phyloP scores from a whole-genome alignment of 129 eudicot species.

The Heracleum sosnowskyi region DNA sequence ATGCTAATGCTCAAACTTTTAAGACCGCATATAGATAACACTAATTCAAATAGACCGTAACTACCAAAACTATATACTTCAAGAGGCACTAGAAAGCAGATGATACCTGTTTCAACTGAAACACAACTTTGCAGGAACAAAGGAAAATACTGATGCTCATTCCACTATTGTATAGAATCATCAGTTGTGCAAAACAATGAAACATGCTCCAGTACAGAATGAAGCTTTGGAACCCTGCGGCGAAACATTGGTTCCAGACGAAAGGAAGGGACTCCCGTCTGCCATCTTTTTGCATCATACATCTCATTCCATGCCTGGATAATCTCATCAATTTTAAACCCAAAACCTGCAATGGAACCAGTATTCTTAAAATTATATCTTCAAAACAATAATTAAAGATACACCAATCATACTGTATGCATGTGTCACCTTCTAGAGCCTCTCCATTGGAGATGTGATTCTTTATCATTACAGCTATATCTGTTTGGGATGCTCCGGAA shows the following conservation, averaged over 20 bases:
- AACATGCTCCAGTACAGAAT: slow-evolving; percentile 56
- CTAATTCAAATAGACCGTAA: background rate
- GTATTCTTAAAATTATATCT: background rate
- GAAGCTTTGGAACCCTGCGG: slow-evolving; percentile 63
- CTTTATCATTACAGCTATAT: slow-evolving; percentile 84
- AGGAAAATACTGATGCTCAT: slow-evolving; percentile 15
- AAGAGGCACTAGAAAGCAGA: slow-evolving; percentile 10
- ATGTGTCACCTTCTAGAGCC: slow-evolving; percentile 55
- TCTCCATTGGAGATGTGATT: slow-evolving; percentile 81
- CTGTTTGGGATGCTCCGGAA: slow-evolving; percentile 79
- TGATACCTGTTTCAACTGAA: slow-evolving; percentile 15
- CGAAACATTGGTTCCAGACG: slow-evolving; percentile 80
- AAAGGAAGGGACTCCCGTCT: slow-evolving; percentile 58
- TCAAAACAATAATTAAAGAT: background rate
- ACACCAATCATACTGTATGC: background rate
- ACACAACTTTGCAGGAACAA: slow-evolving; percentile 20
- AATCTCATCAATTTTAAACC: slow-evolving; percentile 84
- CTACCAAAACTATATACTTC: background rate
- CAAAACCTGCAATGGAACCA: slow-evolving; percentile 30
- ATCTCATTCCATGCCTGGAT: slow-evolving; percentile 98
- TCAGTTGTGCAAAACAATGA: slow-evolving; percentile 22
- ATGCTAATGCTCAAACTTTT: background rate
- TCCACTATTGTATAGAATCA: slow-evolving; percentile 9
- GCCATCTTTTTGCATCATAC: slow-evolving; percentile 97
- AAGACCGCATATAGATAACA: background rate